Evolutionary conservation across 495 filamentous ascomycete genomes (phyloP).

Genomic region (Aspergillus asperescens): DNA sequence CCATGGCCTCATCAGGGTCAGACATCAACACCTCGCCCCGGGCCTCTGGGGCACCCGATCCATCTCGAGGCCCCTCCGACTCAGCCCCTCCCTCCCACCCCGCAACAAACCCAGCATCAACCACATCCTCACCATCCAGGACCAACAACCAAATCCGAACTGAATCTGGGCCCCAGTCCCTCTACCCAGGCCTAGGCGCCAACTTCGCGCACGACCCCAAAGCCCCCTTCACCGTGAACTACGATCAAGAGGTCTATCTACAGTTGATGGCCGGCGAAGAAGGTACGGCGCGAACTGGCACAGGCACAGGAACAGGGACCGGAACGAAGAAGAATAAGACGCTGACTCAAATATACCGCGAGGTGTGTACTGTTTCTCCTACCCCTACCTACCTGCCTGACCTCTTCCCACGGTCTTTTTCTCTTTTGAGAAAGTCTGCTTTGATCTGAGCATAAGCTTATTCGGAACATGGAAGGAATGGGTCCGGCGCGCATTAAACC

Average conservation of each 20-base stretch:
- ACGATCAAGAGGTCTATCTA: conserved; percentile 31
- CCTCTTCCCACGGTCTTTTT: no score
- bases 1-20: background rate
- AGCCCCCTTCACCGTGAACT: conserved; percentile 20
- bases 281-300: background rate
- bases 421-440: no score
- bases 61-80: background rate
- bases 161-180: background rate
- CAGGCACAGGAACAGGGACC: background rate
- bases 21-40: background rate
- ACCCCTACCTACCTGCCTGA: background rate
- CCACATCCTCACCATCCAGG: background rate
- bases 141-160: background rate
- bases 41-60: background rate
- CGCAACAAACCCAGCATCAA: background rate
- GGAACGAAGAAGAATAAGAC: conserved; percentile 19
- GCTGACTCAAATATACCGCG: conserved; percentile 26
- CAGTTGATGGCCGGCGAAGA: conserved; percentile 22
- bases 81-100: no score
- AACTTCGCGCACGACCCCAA: conserved; percentile 20
- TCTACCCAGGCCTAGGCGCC: conserved; percentile 15
- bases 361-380: conserved; percentile 18
- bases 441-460: background rate
- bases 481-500: conserved; percentile 24
- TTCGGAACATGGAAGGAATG: conserved; percentile 20